A percentile compares a stretch with the other conserved stretches of the same genome.
phyloP scores from a whole-genome alignment of 2,329 filamentous ascomycete species.

The Talaromyces verruculosus region DNA sequence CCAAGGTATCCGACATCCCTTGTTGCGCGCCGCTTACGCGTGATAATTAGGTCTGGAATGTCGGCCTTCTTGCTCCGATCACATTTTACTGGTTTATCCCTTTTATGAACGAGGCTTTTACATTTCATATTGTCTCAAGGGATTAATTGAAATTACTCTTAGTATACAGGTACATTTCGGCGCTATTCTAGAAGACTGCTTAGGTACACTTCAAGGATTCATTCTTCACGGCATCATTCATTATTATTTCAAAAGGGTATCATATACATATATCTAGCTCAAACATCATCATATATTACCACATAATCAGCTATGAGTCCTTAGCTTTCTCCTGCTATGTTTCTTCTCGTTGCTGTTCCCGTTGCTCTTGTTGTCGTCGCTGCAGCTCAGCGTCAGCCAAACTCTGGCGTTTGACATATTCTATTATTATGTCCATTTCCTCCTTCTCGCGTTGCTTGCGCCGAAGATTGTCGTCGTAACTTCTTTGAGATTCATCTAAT shows the following conservation, averaged over 20 bases:
- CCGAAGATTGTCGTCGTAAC: slow-evolving; percentile 46
- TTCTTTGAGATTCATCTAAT: slow-evolving; percentile 26
- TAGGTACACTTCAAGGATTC: no score
- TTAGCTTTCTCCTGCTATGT: neutral
- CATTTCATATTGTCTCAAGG: neutral
- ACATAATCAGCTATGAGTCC: neutral
- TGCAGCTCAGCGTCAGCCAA: slow-evolving; percentile 36
- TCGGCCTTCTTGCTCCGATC: neutral
- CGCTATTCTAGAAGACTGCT: neutral
- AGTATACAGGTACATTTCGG: neutral
- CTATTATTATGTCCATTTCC: slow-evolving; percentile 72
- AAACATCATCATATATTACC: neutral
- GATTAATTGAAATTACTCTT: neutral
- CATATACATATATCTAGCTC: neutral
- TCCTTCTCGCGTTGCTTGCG: slow-evolving; percentile 52
- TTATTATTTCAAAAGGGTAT: neutral
- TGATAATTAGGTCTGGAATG: slow-evolving; percentile 12
- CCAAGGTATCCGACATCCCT: neutral
- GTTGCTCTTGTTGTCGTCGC: slow-evolving; percentile 2
- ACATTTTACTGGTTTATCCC: neutral
- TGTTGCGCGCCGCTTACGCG: slow-evolving; percentile 15
- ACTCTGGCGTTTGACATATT: slow-evolving; percentile 77
- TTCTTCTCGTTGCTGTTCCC: neutral
- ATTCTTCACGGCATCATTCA: no score
- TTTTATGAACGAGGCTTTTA: neutral